phyloP scores from a whole-genome alignment of 2,329 filamentous ascomycete genomes.

The Sporothrix humicola region DNA sequence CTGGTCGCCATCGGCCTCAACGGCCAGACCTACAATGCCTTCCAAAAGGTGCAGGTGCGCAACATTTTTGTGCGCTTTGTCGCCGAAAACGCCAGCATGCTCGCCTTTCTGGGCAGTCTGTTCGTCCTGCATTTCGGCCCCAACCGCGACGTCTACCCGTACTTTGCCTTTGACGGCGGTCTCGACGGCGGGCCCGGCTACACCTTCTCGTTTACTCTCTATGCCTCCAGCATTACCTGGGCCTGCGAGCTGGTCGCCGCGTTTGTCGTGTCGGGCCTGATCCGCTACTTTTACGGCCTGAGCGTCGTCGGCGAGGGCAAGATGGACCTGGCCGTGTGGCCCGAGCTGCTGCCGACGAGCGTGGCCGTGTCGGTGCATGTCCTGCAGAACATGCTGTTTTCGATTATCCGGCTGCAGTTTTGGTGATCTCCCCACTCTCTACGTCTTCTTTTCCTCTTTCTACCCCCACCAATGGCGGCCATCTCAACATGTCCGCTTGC shows the following conservation, averaged over 20 bases:
- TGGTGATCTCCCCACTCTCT: constrained; percentile 43
- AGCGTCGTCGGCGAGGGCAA: constrained; percentile 69
- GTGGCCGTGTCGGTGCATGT: constrained; percentile 71
- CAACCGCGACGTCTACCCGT: constrained; percentile 72
- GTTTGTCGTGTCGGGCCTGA: constrained; percentile 63
- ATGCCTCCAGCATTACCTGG: constrained; percentile 68
- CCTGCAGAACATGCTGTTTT: constrained; percentile 74
- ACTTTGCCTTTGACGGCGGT: constrained; percentile 68
- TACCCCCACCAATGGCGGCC: neutral
- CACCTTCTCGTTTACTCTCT: constrained; percentile 68
- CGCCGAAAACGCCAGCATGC: constrained; percentile 71
- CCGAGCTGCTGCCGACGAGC: constrained; percentile 69
- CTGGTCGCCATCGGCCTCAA: constrained; percentile 61
- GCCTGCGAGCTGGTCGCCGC: constrained; percentile 68
- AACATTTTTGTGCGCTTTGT: constrained; percentile 72
- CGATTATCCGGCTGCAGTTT: constrained; percentile 69
- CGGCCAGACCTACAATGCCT: constrained; percentile 64
- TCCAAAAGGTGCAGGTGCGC: constrained; percentile 69
- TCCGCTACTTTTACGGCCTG: constrained; percentile 63
- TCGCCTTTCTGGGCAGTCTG: constrained; percentile 69
- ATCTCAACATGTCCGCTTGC: constrained; percentile 27
- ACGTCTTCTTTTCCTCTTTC: no score
- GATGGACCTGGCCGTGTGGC: constrained; percentile 68
- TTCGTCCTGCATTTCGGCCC: constrained; percentile 69
- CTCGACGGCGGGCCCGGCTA: constrained; percentile 47